These are phyloP conservation scores for Auricularia auricula-judae DNA, from an alignment of 768 basidiomycete genomes.

Conservation along the genomic window DNA sequence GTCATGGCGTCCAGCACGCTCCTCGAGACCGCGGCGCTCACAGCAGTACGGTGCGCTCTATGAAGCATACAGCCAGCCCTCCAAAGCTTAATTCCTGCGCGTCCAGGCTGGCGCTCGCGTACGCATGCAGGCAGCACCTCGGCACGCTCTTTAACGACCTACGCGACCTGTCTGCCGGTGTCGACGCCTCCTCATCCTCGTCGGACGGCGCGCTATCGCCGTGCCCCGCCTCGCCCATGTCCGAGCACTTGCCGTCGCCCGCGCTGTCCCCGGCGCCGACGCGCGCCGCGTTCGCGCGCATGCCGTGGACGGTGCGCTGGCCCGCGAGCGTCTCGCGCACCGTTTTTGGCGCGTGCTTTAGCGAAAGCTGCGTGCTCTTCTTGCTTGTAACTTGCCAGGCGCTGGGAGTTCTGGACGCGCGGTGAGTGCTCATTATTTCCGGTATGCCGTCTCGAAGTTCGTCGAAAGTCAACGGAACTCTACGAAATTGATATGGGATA, in stretches of 20 bases:
- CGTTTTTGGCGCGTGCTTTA: conserved; percentile 60
- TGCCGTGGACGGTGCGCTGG: conserved; percentile 14
- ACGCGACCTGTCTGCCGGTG: conserved; percentile 17
- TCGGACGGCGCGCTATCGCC: conserved; percentile 7
- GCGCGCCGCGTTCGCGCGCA: conserved; percentile 6
- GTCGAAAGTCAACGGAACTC: background rate
- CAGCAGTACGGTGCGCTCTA: background rate
- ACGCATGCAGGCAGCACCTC: conserved; percentile 14
- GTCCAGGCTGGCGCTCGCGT: background rate
- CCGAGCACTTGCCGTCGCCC: conserved; percentile 25
- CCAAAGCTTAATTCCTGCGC: too few species aligned
- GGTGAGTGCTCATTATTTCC: conserved; percentile 28
- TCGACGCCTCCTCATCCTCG: conserved; percentile 7
- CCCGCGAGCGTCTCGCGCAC: conserved; percentile 48
- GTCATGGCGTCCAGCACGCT: background rate
- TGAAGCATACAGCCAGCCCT: too few species aligned
- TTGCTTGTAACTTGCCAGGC: conserved; percentile 64
- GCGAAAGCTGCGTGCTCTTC: conserved; percentile 66
- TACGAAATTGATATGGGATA: too few species aligned
- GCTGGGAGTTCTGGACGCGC: conserved; percentile 37
- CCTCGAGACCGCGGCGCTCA: background rate
- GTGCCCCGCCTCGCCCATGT: conserved; percentile 26
- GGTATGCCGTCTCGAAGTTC: background rate
- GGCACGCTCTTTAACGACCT: conserved; percentile 51
- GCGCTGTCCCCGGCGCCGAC: conserved; percentile 7